Percentiles rank a stretch among this genome's conserved stretches.
Evolutionary conservation across 306 rosid species (phyloP).

Genomic region (Myrica gale): DNA sequence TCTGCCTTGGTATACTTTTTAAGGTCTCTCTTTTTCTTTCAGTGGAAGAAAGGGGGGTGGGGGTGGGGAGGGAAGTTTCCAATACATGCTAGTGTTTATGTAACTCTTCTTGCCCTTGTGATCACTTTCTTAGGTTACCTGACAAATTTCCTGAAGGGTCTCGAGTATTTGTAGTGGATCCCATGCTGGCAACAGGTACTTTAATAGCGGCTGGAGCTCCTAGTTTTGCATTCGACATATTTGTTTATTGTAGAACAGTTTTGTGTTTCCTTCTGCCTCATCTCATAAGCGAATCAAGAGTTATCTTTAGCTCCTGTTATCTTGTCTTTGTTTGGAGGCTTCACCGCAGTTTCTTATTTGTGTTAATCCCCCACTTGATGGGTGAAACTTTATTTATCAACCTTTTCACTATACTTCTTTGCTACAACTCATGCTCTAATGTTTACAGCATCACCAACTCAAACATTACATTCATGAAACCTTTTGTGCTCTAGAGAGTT

Average conservation of each 20-base stretch:
- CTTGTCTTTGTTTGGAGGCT: not conserved
- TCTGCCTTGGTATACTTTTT: not conserved
- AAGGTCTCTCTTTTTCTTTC: no score
- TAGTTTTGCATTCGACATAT: slow-evolving; percentile 2
- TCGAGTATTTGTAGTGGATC: slow-evolving; percentile 80
- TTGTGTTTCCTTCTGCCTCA: not conserved
- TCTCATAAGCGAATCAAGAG: not conserved
- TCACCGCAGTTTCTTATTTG: not conserved
- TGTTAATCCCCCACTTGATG: not conserved
- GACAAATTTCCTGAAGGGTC: slow-evolving; percentile 69
- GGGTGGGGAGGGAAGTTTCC: not conserved
- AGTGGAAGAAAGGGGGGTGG: not conserved
- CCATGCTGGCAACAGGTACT: slow-evolving; percentile 93
- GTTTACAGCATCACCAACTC: slow-evolving; percentile 3
- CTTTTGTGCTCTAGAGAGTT: slow-evolving; percentile 1
- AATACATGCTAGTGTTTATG: slow-evolving; percentile 4
- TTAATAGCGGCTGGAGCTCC: slow-evolving; percentile 22
- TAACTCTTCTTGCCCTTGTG: slow-evolving; percentile 4
- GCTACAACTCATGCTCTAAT: not conserved
- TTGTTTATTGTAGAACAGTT: not conserved
- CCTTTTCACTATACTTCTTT: not conserved
- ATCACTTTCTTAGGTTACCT: slow-evolving; percentile 60
- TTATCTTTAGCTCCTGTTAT: not conserved
- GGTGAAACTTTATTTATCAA: not conserved
- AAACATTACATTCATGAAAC: slow-evolving; percentile 14